Base-by-base conservation (phyloP, 2,329 filamentous ascomycete species). In the Alternaria angustiovoidea region DNA sequence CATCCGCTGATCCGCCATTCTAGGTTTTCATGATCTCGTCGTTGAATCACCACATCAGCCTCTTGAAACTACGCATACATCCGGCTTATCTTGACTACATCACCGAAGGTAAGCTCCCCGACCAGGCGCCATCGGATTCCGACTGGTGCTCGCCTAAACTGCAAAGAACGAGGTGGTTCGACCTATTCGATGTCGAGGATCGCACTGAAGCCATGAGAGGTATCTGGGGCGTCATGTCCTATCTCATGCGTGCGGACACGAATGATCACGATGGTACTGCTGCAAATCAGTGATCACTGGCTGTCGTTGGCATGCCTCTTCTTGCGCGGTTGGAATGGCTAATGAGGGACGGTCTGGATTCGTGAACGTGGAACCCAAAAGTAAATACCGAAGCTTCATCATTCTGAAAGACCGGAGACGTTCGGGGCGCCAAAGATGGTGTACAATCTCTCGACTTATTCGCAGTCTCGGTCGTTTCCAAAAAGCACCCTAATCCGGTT, bases 1-100 rank as follows among this genome's bases (percentile, higher is more conserved):
- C 12, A 48, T 39, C 48, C 49, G 54, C 56, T 73, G 28, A 75
- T 52, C 26, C 28, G 12, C n/a, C 8, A 43, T 4, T 20, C 28
- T 67, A 89, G 85, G 82, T 89, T 52, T 88, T 86, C 75, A 83
- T 88, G 81, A 69, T 89, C 48, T 88, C 87, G 12, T 85, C 85
- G 24, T 79, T 89, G 63, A 88, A 88, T 71, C 87, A 88, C 74
- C 87, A 89, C 66, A 80, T 89, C 62, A 83, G 84, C 57, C 82
- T 89, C 48, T 72, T 89, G 53, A 86, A 85, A 65, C 78, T 89
- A 48, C 84, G 82, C 32, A 81, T 89, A 44, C 86, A 88, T 71
- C 76, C 78, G 24, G 78, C 81, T 20, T 89, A 89, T 70, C 71
- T 88, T 34, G 81, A 85, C n/a, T 83, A 83, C 64, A 76, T 89